Percentiles rank a stretch among this genome's conserved stretches.
These are phyloP conservation scores for Cercophora sp. DNA, from an alignment of 495 filamentous ascomycete species.

Conservation along the genomic window DNA sequence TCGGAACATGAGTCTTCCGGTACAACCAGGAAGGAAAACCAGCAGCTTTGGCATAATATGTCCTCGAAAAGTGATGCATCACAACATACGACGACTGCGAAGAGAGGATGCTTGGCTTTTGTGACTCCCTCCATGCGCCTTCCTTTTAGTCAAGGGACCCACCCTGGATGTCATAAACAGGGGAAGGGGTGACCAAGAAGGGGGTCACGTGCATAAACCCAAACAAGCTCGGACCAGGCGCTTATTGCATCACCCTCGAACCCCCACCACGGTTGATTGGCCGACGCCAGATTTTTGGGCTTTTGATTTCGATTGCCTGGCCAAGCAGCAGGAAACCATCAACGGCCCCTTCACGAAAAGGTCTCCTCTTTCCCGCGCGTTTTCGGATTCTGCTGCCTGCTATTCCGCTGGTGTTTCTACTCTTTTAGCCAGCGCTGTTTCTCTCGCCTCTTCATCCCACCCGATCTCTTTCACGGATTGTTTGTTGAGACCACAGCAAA, in stretches of 20 bases:
- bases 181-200: no score
- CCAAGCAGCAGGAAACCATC: constrained; percentile 10
- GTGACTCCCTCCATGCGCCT: no score
- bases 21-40: no score
- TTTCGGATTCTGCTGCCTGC: constrained; percentile 19
- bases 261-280: constrained; percentile 36
- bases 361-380: constrained; percentile 4
- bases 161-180: no score
- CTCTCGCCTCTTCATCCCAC: constrained; percentile 9
- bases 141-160: no score
- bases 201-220: constrained; percentile 4
- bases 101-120: no score
- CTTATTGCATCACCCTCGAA: constrained; percentile 16
- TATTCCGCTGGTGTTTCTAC: constrained; percentile 4
- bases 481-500: constrained; percentile 7
- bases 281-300: constrained; percentile 28
- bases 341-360: constrained; percentile 13
- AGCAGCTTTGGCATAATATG: no score
- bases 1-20: no score
- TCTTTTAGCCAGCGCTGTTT: constrained; percentile 3
- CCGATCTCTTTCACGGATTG: no score
- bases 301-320: constrained; percentile 23
- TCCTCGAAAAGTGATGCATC: no score
- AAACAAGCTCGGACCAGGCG: constrained; percentile 16
- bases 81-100: no score